A percentile compares a stretch with the other conserved stretches of the same genome.
These are phyloP conservation scores for Acacia crassicarpa DNA, from an alignment of 306 rosid species.

Conservation along the genomic window DNA sequence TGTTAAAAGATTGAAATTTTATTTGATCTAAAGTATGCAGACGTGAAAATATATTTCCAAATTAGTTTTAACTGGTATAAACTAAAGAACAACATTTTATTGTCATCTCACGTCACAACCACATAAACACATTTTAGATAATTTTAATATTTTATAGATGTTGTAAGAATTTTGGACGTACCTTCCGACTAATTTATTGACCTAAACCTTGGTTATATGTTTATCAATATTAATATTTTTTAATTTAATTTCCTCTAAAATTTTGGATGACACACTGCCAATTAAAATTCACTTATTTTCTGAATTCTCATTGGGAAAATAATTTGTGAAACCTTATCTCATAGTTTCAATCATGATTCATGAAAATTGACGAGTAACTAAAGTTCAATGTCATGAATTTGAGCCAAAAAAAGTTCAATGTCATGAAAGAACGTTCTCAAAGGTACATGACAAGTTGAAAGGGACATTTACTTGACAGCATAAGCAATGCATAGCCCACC, in stretches of 20 bases:
- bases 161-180: no score
- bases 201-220: no score
- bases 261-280: not conserved
- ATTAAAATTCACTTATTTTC: not conserved
- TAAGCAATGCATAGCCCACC: slow-evolving; percentile 15
- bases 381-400: not conserved
- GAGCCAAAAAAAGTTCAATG: not conserved
- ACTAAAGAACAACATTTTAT: no score
- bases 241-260: not conserved
- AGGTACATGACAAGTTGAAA: not conserved
- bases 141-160: no score
- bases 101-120: not conserved
- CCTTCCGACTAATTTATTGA: no score
- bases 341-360: not conserved
- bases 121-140: no score
- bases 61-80: no score
- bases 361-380: not conserved
- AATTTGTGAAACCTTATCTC: not conserved
- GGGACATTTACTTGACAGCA: slow-evolving; percentile 48
- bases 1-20: no score
- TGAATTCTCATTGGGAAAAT: not conserved
- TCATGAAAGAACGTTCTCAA: not conserved
- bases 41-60: no score
- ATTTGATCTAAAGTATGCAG: no score
- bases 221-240: no score